Conservation (phyloP, 306 rosid genomes). For the Lathyrus tuberosus region DNA sequence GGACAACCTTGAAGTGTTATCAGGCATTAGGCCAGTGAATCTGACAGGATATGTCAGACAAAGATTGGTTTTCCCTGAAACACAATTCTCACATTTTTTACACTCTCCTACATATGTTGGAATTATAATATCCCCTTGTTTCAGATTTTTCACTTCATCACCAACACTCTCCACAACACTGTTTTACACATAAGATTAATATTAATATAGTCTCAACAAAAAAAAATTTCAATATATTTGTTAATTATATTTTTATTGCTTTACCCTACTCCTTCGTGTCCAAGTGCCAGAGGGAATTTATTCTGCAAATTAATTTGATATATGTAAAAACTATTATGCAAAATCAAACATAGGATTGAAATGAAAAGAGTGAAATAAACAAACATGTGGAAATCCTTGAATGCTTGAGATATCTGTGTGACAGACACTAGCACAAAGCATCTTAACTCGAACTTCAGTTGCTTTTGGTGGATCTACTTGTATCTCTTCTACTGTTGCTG, state of each 20-base stretch:
- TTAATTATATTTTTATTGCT: not conserved
- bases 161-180: slow-evolving; percentile 42
- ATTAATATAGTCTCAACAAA: not conserved
- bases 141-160: slow-evolving; percentile 32
- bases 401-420: slow-evolving; percentile 49
- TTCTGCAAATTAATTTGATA: slow-evolving; percentile 36
- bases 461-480: slow-evolving; percentile 57
- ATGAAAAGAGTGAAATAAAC: not conserved
- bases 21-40: slow-evolving; percentile 34
- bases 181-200: not conserved
- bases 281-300: slow-evolving; percentile 51
- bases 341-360: no score
- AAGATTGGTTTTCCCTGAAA: slow-evolving; percentile 39
- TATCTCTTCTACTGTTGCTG: slow-evolving; percentile 55
- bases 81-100: slow-evolving; percentile 41
- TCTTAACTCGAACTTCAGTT: slow-evolving; percentile 55
- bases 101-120: slow-evolving; percentile 44
- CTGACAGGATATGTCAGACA: slow-evolving; percentile 32
- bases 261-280: slow-evolving; percentile 72
- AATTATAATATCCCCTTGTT: slow-evolving; percentile 40
- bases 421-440: slow-evolving; percentile 63
- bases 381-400: slow-evolving; percentile 46
- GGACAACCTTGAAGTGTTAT: slow-evolving; percentile 43
- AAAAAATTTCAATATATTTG: not conserved
- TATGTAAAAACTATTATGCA: not conserved